Evolutionary conservation across 768 basidiomycete species (phyloP), one percentile per base, ranked within the genome.

Genomic region (Podaxis sp.): DNA sequence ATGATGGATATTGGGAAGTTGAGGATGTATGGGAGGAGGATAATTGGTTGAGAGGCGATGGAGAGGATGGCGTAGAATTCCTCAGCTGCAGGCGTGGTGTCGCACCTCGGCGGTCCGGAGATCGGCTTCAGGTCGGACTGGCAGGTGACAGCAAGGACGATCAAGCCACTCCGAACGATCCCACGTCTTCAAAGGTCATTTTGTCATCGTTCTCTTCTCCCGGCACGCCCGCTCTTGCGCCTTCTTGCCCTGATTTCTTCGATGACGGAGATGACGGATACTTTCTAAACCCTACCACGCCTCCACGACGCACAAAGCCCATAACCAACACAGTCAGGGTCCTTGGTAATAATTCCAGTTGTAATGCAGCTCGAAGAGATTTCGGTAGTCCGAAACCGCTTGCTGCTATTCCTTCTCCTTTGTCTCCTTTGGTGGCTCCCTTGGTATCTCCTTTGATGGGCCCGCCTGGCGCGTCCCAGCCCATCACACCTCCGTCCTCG

Each of bases 1-100:
- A 67, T 26, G 52, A 67, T 12, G 70, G 69, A 49, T 58, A 71
- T 58, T 48, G 65, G 26, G 65, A 70, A 28, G 44, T 66, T 13
- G 61, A 65, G 5, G 63, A 66, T 49, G 38, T 57, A 6, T 63
- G 61, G 61, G 53, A 57, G n/a, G 61, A 51, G 30, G 61, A 63
- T 22, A 42, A 39, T 22, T 63, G 61, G 61, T 30, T 63, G 36
- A 56, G 61, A 40, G 61, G 61, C 30, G 61, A 63, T n/a, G 54
- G 61, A 5, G 61, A 63, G 22, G 54, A 55, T 36, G 61, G 61
- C 17, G 38, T 48, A 53, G 61, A 55, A 66, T 70, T 36, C 68
- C 69, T 28, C 55, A 69, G 48, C 59, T 68, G 13, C 51, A 63
- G 39, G 38, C 44, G 46, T 2, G 44, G 48, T 3, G 19, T 61